phyloP scores from a whole-genome alignment of 2,329 filamentous ascomycete species.

The Cytospora leucostoma region DNA sequence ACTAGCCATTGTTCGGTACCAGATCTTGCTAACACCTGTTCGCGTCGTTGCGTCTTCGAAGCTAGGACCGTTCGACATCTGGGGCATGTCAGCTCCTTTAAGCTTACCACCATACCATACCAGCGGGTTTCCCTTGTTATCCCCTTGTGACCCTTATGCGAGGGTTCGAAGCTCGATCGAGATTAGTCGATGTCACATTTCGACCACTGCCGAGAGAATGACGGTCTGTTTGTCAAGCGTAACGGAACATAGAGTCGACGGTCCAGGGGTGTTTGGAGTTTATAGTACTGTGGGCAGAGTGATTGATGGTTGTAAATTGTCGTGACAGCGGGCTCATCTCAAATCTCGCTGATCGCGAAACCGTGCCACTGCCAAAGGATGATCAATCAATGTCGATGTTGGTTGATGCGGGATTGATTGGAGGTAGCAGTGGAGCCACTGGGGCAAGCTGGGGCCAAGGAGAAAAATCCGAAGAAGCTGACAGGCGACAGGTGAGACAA shows the following conservation, averaged over 20 bases:
- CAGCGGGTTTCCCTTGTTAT: neutral
- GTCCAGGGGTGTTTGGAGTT: neutral
- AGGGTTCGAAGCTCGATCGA: neutral
- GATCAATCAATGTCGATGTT: neutral
- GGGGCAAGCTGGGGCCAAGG: slow-evolving; percentile 10
- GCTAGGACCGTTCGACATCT: slow-evolving; percentile 14
- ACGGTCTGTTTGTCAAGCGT: neutral
- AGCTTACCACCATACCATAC: neutral
- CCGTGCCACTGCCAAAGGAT: neutral
- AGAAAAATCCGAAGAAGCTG: slow-evolving; percentile 10
- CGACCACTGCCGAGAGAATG: neutral
- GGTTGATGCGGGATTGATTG: neutral
- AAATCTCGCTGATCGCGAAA: neutral
- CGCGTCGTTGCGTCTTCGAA: slow-evolving; percentile 16
- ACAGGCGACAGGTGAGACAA: slow-evolving; percentile 10
- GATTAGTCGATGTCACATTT: neutral
- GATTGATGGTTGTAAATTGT: neutral
- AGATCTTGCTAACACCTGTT: neutral
- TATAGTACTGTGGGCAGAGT: neutral
- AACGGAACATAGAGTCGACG: neutral
- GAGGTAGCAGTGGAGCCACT: slow-evolving; percentile 11
- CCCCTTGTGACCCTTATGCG: neutral
- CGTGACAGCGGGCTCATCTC: neutral
- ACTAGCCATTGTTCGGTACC: neutral
- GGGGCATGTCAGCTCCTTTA: slow-evolving; percentile 11